These are phyloP conservation scores for Lichtheimia corymbifera DNA, from an alignment of 371 early-diverging fungal genomes.

Conservation along the genomic window DNA sequence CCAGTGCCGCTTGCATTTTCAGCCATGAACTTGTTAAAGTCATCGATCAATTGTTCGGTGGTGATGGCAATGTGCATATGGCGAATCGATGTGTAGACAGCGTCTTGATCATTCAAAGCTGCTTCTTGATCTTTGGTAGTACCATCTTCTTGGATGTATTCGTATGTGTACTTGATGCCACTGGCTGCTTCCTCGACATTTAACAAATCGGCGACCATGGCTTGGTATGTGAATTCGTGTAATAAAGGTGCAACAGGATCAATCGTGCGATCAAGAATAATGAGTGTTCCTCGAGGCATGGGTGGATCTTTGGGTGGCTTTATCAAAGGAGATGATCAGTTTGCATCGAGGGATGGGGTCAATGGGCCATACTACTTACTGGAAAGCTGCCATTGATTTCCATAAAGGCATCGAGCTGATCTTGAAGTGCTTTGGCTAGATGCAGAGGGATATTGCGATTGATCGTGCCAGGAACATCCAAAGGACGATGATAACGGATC, in stretches of 20 bases:
- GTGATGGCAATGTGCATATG: slow-evolving; percentile 95
- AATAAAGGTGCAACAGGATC: slow-evolving; percentile 86
- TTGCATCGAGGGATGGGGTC: no score
- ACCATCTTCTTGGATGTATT: slow-evolving; percentile 58
- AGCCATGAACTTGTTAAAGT: slow-evolving; percentile 77
- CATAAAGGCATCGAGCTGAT: slow-evolving; percentile 63
- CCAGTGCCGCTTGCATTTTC: slow-evolving; percentile 58
- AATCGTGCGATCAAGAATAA: slow-evolving; percentile 89
- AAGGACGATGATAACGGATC: slow-evolving; percentile 81
- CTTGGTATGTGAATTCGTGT: slow-evolving; percentile 95
- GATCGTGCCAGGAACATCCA: slow-evolving; percentile 69
- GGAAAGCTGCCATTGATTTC: slow-evolving; percentile 65
- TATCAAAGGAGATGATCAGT: not conserved
- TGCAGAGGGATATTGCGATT: slow-evolving; percentile 55
- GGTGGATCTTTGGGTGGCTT: slow-evolving; percentile 62
- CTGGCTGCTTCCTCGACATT: slow-evolving; percentile 60
- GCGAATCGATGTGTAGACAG: slow-evolving; percentile 79
- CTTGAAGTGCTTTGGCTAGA: slow-evolving; percentile 56
- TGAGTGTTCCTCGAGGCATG: slow-evolving; percentile 70
- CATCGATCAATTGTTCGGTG: slow-evolving; percentile 74
- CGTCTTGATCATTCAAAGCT: slow-evolving; percentile 71
- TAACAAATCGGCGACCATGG: slow-evolving; percentile 89
- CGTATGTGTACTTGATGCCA: slow-evolving; percentile 67
- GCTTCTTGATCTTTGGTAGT: slow-evolving; percentile 58
- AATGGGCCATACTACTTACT: slow-evolving; percentile 27